Evolutionary conservation across 169 alveolate species (phyloP).

Genomic region (Neospora caninum): DNA sequence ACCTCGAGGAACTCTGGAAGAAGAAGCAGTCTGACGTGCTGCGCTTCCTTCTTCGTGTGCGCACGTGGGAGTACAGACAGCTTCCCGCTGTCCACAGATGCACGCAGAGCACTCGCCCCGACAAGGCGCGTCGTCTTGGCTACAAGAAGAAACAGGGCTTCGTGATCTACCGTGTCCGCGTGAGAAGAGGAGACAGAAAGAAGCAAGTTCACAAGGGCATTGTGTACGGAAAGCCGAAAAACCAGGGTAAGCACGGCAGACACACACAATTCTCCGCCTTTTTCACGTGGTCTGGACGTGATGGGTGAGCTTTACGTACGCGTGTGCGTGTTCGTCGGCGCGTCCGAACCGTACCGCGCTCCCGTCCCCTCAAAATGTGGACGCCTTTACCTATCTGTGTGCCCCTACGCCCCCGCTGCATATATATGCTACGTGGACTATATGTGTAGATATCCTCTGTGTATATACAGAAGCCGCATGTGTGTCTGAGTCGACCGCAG

Average conservation of each 20-base stretch:
- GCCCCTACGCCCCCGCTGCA: too few relatives aligned
- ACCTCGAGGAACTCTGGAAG: conserved; percentile 98
- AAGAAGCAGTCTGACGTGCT: conserved; percentile 99
- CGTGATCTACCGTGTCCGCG: conserved; percentile 98
- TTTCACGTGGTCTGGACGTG: too few relatives aligned
- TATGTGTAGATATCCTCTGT: too few relatives aligned
- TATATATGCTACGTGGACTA: too few relatives aligned
- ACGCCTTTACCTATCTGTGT: too few relatives aligned
- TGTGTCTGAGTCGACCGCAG: too few relatives aligned
- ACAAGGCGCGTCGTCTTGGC: conserved; percentile 93
- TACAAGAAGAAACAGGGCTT: conserved; percentile 98
- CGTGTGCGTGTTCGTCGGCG: too few relatives aligned
- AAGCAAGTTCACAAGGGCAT: conserved; percentile 98
- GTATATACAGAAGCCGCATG: too few relatives aligned
- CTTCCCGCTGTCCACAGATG: conserved; percentile 97
- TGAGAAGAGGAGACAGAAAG: conserved; percentile 99
- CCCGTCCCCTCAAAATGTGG: too few relatives aligned
- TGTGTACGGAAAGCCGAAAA: conserved; percentile 99
- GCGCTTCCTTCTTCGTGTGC: conserved; percentile 97
- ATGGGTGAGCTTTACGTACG: too few relatives aligned
- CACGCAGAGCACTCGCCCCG: conserved; percentile 95
- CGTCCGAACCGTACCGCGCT: too few relatives aligned
- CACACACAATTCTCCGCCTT: neutral
- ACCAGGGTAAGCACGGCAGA: conserved; percentile 88
- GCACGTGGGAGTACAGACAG: conserved; percentile 99